phyloP scores from a whole-genome alignment of 2,329 filamentous ascomycete genomes.

The Fusarium illudens region DNA sequence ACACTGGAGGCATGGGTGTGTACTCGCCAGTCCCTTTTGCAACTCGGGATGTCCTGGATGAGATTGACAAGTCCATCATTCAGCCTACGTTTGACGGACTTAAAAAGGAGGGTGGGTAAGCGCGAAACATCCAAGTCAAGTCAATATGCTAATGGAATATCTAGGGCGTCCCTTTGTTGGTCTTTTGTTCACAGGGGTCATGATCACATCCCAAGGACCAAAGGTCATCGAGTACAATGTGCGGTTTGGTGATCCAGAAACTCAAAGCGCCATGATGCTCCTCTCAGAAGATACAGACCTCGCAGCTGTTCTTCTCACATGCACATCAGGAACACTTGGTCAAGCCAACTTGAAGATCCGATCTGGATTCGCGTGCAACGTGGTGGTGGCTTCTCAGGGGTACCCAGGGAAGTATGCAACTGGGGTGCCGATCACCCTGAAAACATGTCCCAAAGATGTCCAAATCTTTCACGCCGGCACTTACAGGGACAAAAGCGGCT shows the following conservation, averaged over 20 bases:
- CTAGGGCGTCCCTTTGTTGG: slow-evolving; percentile 64
- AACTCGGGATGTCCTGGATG: slow-evolving; percentile 59
- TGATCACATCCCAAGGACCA: slow-evolving; percentile 80
- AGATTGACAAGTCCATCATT: slow-evolving; percentile 67
- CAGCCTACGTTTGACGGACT: slow-evolving; percentile 72
- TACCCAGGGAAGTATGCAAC: slow-evolving; percentile 84
- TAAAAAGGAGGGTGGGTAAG: slow-evolving; percentile 59
- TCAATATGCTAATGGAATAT: background rate
- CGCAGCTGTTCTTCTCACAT: slow-evolving; percentile 84
- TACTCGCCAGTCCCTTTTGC: slow-evolving; percentile 72
- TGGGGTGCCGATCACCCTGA: slow-evolving; percentile 64
- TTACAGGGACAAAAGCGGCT: slow-evolving; percentile 58
- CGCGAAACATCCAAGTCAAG: background rate
- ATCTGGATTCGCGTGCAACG: slow-evolving; percentile 76
- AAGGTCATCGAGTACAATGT: slow-evolving; percentile 91
- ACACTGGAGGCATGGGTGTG: slow-evolving; percentile 80
- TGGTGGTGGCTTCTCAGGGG: slow-evolving; percentile 84
- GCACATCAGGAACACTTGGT: slow-evolving; percentile 73
- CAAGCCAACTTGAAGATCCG: slow-evolving; percentile 70
- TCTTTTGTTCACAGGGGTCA: slow-evolving; percentile 81
- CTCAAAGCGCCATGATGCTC: slow-evolving; percentile 80
- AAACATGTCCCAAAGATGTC: slow-evolving; percentile 54
- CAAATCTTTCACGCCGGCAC: slow-evolving; percentile 91
- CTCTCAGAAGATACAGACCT: slow-evolving; percentile 80
- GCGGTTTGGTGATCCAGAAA: slow-evolving; percentile 88